phyloP scores from a whole-genome alignment of 2,329 filamentous ascomycete species.

The Aspergillus sp. region DNA sequence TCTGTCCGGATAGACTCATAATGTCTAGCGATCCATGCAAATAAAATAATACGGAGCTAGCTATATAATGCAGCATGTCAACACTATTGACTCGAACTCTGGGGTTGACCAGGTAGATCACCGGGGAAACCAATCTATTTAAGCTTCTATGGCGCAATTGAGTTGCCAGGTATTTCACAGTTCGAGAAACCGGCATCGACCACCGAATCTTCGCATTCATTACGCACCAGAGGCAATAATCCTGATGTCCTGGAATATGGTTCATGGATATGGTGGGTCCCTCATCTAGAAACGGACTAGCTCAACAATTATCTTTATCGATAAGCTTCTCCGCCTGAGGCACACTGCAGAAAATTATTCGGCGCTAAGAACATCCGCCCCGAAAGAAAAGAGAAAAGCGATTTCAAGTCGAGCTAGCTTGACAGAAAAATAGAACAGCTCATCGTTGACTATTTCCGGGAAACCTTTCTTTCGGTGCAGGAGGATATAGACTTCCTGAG shows the following conservation, averaged over 20 bases:
- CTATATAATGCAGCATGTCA: not conserved
- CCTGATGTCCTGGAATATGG: too few species aligned
- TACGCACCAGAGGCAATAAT: too few species aligned
- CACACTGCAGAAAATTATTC: constrained; percentile 16
- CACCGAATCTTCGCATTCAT: too few species aligned
- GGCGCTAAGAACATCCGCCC: constrained; percentile 26
- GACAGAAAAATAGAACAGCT: not conserved
- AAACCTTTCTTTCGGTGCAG: not conserved
- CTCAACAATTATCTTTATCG: not conserved
- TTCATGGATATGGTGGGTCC: too few species aligned
- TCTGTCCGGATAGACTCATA: not conserved
- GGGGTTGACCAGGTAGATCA: too few species aligned
- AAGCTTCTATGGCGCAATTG: too few species aligned
- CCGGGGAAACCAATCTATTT: too few species aligned
- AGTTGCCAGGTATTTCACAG: too few species aligned
- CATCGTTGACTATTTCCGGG: not conserved
- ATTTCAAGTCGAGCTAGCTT: constrained; percentile 5
- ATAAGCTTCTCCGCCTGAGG: constrained; percentile 18
- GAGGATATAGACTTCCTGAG: constrained; percentile 14
- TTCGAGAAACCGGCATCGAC: too few species aligned
- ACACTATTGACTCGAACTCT: too few species aligned
- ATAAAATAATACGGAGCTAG: not conserved
- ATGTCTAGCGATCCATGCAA: not conserved
- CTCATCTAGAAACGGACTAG: too few species aligned
- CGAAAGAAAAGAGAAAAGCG: constrained; percentile 18